Conservation (phyloP, 2,329 filamentous ascomycete genomes). For the Penicillium janthinellum region DNA sequence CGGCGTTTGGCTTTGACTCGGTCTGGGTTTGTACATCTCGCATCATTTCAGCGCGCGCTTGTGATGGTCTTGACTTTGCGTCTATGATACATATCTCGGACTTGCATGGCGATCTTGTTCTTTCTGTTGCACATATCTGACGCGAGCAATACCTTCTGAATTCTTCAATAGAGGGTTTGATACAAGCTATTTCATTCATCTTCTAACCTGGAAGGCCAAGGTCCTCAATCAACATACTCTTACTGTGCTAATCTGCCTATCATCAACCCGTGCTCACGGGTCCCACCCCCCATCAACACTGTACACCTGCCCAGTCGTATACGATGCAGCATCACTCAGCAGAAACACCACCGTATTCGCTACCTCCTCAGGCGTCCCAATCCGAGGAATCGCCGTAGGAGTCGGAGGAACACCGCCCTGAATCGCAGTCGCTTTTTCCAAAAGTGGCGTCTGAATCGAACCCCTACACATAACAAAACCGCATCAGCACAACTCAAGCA, state of each 20-base stretch:
- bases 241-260: background rate
- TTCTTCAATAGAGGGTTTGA: background rate
- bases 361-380: conserved; percentile 38
- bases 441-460: conserved; percentile 37
- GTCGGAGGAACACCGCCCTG: conserved; percentile 20
- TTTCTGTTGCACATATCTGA: background rate
- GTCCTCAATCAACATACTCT: background rate
- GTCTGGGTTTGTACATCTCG: background rate
- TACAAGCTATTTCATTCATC: background rate
- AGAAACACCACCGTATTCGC: conserved; percentile 53
- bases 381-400: conserved; percentile 29
- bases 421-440: conserved; percentile 30
- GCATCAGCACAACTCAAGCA: background rate
- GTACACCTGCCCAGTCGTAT: conserved; percentile 50
- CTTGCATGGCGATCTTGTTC: background rate
- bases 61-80: background rate
- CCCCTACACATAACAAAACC: conserved; percentile 14
- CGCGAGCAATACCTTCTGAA: background rate
- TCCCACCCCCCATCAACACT: conserved; percentile 53
- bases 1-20: background rate
- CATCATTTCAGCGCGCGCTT: background rate
- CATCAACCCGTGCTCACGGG: conserved; percentile 14
- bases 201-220: background rate
- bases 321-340: conserved; percentile 49
- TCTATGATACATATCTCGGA: background rate